These are phyloP conservation scores for Vaccinium vitisidaea DNA, from an alignment of 148 eudicot species.

Conservation along the genomic window DNA sequence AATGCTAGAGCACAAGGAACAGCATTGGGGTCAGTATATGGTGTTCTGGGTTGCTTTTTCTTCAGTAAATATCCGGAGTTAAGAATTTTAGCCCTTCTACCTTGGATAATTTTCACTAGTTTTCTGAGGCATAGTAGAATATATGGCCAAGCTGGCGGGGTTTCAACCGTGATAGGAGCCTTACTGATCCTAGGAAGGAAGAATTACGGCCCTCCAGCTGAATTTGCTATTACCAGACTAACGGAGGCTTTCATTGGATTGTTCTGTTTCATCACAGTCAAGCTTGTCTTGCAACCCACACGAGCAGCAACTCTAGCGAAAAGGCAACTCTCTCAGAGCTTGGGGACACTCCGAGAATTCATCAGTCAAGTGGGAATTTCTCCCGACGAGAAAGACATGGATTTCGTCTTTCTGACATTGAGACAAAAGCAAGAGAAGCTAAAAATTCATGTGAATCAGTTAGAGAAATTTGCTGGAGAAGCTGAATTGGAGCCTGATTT, in stretches of 20 bases:
- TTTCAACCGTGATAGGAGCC: slow-evolving; percentile 54
- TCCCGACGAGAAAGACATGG: slow-evolving; percentile 12
- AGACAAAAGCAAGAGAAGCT: slow-evolving; percentile 30
- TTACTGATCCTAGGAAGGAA: slow-evolving; percentile 51
- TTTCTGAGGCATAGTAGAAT: slow-evolving; percentile 49
- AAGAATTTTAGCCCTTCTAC: slow-evolving; percentile 39
- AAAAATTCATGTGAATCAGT: slow-evolving; percentile 23
- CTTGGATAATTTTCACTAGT: slow-evolving; percentile 56
- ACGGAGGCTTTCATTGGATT: slow-evolving; percentile 57
- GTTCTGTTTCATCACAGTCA: slow-evolving; percentile 36
- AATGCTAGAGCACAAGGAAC: slow-evolving; percentile 59
- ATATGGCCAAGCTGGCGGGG: slow-evolving; percentile 52
- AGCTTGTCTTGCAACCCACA: slow-evolving; percentile 43
- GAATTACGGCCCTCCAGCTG: slow-evolving; percentile 47
- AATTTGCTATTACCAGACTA: slow-evolving; percentile 50
- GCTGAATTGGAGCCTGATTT: slow-evolving; percentile 54
- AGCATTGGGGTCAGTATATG: slow-evolving; percentile 55
- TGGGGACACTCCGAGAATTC: slow-evolving; percentile 30
- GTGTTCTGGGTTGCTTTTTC: slow-evolving; percentile 45
- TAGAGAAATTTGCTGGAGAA: slow-evolving; percentile 31
- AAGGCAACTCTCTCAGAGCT: slow-evolving; percentile 27
- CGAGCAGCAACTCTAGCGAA: slow-evolving; percentile 45
- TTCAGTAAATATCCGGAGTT: slow-evolving; percentile 19
- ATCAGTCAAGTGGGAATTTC: slow-evolving; percentile 18
- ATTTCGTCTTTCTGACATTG: slow-evolving; percentile 10